Evolutionary conservation across 176 grass and related monocot genomes (phyloP).

Genomic region (Phragmites australis): DNA sequence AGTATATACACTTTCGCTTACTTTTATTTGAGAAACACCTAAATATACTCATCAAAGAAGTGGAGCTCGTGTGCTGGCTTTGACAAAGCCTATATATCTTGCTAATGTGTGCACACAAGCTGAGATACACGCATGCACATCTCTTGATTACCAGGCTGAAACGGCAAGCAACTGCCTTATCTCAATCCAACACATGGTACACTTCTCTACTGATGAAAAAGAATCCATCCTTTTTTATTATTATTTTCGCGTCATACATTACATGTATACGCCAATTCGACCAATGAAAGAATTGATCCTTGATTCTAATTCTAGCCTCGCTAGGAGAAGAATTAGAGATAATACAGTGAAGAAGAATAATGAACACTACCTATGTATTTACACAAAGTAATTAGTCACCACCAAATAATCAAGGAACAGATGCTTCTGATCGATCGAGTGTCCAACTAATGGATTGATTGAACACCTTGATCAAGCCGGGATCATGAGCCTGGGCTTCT

Average conservation of each 20-base stretch:
- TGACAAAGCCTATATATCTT: background rate
- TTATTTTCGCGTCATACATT: background rate
- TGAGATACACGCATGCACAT: too few relatives aligned
- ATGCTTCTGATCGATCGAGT: background rate
- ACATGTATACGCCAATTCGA: background rate
- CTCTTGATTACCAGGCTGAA: background rate
- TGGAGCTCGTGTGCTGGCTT: conserved; percentile 30
- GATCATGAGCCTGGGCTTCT: conserved; percentile 82
- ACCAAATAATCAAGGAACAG: background rate
- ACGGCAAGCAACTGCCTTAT: conserved; percentile 26
- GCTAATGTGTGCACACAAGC: conserved; percentile 34
- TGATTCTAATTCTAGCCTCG: background rate
- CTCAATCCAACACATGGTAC: background rate
- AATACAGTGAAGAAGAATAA: background rate
- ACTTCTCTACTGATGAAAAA: background rate
- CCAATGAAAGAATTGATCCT: conserved; percentile 39
- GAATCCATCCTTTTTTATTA: too few relatives aligned
- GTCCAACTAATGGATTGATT: too few relatives aligned
- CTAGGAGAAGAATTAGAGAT: background rate
- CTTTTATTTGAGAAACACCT: too few relatives aligned
- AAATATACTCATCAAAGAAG: too few relatives aligned
- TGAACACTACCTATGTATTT: background rate
- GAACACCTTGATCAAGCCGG: conserved; percentile 6
- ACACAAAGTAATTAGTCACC: conserved; percentile 17
- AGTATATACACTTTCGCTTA: too few relatives aligned